Conservation (phyloP, 1,284 basidiomycete species). For the Trichosporon faecale region DNA sequence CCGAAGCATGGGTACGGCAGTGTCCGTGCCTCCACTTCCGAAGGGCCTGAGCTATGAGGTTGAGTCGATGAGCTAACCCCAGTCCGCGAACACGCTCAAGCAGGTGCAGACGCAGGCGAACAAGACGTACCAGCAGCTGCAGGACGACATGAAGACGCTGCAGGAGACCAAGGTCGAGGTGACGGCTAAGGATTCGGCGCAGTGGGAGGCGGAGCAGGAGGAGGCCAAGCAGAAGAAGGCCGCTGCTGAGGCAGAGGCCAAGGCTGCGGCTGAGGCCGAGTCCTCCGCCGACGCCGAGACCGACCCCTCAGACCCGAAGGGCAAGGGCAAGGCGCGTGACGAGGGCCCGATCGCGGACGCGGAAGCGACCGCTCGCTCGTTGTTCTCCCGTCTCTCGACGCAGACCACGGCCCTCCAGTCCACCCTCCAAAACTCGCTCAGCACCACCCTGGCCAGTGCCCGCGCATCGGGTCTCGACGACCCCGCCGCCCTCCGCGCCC, state of each 20-base stretch:
- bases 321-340: slow-evolving; percentile 37
- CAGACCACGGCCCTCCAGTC: slow-evolving; percentile 43
- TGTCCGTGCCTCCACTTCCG: background rate
- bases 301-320: slow-evolving; percentile 23
- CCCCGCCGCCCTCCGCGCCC: slow-evolving; percentile 57
- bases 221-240: slow-evolving; percentile 26
- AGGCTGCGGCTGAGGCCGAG: slow-evolving; percentile 20
- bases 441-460: slow-evolving; percentile 64
- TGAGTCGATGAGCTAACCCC: background rate
- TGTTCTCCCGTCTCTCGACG: slow-evolving; percentile 36
- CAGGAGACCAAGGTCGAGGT: slow-evolving; percentile 48
- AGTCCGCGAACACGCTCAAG: slow-evolving; percentile 73
- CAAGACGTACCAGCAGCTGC: slow-evolving; percentile 73
- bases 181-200: slow-evolving; percentile 38
- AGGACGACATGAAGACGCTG: slow-evolving; percentile 64
- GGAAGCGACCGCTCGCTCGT: slow-evolving; percentile 26
- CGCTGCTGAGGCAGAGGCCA: slow-evolving; percentile 17
- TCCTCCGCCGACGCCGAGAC: no score
- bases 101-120: slow-evolving; percentile 72
- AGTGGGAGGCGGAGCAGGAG: slow-evolving; percentile 34
- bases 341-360: slow-evolving; percentile 18
- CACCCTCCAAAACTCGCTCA: slow-evolving; percentile 58
- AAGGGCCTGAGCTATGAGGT: no score
- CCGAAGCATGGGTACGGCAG: no score
- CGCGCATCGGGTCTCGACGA: slow-evolving; percentile 42